A percentile compares a stretch with the other conserved stretches of the same genome.
Evolutionary conservation across 129 eudicot species (phyloP).

Genomic region (Chrysanthemum lavandulifolium): DNA sequence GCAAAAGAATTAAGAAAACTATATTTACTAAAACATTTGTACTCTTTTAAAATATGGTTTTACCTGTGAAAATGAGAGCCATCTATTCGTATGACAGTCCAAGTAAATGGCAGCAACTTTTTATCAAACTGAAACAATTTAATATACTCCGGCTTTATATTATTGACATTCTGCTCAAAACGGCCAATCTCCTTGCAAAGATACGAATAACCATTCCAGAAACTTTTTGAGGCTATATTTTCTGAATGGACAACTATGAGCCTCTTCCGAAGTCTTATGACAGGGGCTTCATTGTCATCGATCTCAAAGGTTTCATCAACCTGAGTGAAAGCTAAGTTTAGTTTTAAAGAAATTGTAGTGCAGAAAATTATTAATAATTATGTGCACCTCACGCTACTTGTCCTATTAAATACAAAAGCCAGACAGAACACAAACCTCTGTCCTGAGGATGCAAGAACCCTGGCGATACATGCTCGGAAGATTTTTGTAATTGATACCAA

Average conservation of each 20-base stretch:
- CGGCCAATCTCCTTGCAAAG: slow-evolving; percentile 59
- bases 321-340: slow-evolving; percentile 31
- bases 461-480: slow-evolving; percentile 69
- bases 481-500: slow-evolving; percentile 59
- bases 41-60: not conserved
- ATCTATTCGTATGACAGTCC: slow-evolving; percentile 84
- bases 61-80: slow-evolving; percentile 98
- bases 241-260: slow-evolving; percentile 52
- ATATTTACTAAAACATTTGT: not conserved
- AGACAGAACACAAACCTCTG: slow-evolving; percentile 33
- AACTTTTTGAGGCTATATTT: slow-evolving; percentile 60
- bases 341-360: slow-evolving; percentile 5
- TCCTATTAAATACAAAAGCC: slow-evolving; percentile 8
- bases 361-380: not conserved
- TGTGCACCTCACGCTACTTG: not conserved
- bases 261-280: slow-evolving; percentile 54
- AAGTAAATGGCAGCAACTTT: slow-evolving; percentile 63
- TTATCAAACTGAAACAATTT: slow-evolving; percentile 63
- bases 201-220: slow-evolving; percentile 65
- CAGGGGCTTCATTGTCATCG: slow-evolving; percentile 49
- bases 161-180: slow-evolving; percentile 51
- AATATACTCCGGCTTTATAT: slow-evolving; percentile 57
- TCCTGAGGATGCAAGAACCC: slow-evolving; percentile 79
- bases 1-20: slow-evolving; percentile 1
- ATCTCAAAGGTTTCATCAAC: slow-evolving; percentile 61